Percentiles rank a stretch among this genome's conserved stretches.
Conservation (phyloP, 73 alveolate genomes). For the Stentor roeselii region DNA sequence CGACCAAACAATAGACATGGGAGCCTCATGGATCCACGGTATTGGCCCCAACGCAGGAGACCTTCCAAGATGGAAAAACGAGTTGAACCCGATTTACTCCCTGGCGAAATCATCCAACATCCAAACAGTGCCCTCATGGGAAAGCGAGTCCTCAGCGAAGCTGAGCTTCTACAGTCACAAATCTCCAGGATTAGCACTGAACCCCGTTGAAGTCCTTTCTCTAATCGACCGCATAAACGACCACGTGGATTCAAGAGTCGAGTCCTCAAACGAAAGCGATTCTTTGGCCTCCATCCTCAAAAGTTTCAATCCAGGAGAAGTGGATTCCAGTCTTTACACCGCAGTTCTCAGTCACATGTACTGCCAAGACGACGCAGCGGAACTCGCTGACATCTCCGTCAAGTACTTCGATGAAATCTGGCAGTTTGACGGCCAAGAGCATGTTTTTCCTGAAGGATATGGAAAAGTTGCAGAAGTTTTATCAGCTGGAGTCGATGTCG, state of each 20-base stretch:
- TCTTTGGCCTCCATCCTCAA: not conserved
- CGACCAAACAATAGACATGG: slow-evolving; percentile 30
- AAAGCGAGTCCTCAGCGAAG: too few species aligned
- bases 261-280: too few species aligned
- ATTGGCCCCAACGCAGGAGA: slow-evolving; percentile 12
- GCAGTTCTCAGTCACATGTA: not conserved
- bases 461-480: not conserved
- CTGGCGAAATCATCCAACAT: too few species aligned
- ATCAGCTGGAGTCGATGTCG: not conserved
- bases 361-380: slow-evolving; percentile 24
- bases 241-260: too few species aligned
- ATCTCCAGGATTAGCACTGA: too few species aligned
- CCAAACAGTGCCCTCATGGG: too few species aligned
- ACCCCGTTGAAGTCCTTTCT: too few species aligned
- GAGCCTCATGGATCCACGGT: slow-evolving; percentile 46
- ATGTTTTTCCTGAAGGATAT: slow-evolving; percentile 1
- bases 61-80: not conserved
- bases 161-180: too few species aligned
- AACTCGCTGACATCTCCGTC: not conserved
- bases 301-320: not conserved
- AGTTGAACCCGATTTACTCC: too few species aligned
- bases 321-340: too few species aligned
- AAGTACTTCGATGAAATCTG: not conserved
- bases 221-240: too few species aligned
- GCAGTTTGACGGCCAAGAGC: not conserved